phyloP scores from a whole-genome alignment of 176 grass and related monocot genomes.

The Phoenix dactylifera region DNA sequence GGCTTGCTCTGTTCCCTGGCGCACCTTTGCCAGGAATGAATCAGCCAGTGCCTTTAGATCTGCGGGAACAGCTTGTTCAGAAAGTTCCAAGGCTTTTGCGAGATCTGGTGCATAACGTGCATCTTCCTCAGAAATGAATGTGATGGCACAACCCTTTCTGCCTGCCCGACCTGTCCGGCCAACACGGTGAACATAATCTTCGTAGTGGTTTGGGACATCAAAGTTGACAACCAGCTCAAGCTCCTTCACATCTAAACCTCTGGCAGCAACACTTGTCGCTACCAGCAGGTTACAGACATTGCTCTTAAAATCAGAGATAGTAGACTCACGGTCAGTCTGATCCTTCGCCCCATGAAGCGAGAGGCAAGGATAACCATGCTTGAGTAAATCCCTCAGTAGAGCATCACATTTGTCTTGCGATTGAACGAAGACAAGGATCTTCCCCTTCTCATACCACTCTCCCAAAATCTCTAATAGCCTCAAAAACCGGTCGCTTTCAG shows the following conservation, averaged over 20 bases:
- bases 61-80: slow-evolving; percentile 75
- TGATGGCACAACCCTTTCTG: slow-evolving; percentile 74
- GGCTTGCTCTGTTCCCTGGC: slow-evolving; percentile 75
- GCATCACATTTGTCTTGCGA: slow-evolving; percentile 98
- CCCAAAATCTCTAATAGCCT: slow-evolving; percentile 84
- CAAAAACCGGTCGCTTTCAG: slow-evolving; percentile 64
- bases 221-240: slow-evolving; percentile 94
- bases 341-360: slow-evolving; percentile 90
- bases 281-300: slow-evolving; percentile 84
- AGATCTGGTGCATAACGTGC: slow-evolving; percentile 87
- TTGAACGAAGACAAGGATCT: slow-evolving; percentile 97
- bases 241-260: slow-evolving; percentile 93
- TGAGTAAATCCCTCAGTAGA: slow-evolving; percentile 81
- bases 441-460: slow-evolving; percentile 85
- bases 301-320: slow-evolving; percentile 84
- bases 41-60: slow-evolving; percentile 77
- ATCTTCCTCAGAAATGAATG: slow-evolving; percentile 90
- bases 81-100: slow-evolving; percentile 86
- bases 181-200: slow-evolving; percentile 98
- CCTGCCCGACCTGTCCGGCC: slow-evolving; percentile 90
- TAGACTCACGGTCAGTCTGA: slow-evolving; percentile 93
- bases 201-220: slow-evolving; percentile 94
- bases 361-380: slow-evolving; percentile 87
- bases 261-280: slow-evolving; percentile 84
- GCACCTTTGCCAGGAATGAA: slow-evolving; percentile 84